Base-by-base conservation (phyloP, 2,329 filamentous ascomycete species). In the Diaporthe vaccinii region DNA sequence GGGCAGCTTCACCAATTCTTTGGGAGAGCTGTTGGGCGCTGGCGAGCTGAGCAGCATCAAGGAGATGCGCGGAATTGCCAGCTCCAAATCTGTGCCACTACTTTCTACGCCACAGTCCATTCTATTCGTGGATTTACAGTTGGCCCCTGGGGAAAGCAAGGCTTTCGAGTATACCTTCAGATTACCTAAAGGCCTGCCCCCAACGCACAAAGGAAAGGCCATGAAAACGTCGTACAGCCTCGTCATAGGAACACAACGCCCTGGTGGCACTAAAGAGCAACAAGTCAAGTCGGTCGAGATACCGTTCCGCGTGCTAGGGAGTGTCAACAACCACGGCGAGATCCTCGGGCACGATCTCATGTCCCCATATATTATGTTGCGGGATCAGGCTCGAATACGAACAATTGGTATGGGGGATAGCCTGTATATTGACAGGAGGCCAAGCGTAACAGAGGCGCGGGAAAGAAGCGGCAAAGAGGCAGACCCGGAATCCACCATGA, bases 71-170 rank as follows among this genome's bases (percentile, higher is more conserved):
- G 94, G 94, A 4, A 93, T 94, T 69, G 94, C 93, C 36, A 97
- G 93, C 82, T 94, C 95, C 44, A 96, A 95, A 82, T 93, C 94
- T 3, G 93, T 99, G 58, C 97, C 97, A 0, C 87, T 99, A 62
- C 88, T 99, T n/a, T 97, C 95, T 22, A 98, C 96, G 7, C 96
- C 96, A 1, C 97, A 98, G 84, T 98, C 95, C 2, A 95, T 99
- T 76, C 86, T 99, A 17, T 99, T 99, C 83, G 97, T 99, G 72
- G 96, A 99, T 83, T 87, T 99, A 74, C 92, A 93, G 79, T 89
- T 99, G 31, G 93, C 90, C 9, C 96, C 97, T 0, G 97, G 96
- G 1, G 95, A 99, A 84, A 97, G 95, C 83, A 93, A 91, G 79
- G 93, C 92, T 65, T 99, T 94, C 80, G 94, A 94, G 68, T 99